These are phyloP conservation scores for Capsella rubella DNA, from an alignment of 441 rosid species.

Conservation along the genomic window DNA sequence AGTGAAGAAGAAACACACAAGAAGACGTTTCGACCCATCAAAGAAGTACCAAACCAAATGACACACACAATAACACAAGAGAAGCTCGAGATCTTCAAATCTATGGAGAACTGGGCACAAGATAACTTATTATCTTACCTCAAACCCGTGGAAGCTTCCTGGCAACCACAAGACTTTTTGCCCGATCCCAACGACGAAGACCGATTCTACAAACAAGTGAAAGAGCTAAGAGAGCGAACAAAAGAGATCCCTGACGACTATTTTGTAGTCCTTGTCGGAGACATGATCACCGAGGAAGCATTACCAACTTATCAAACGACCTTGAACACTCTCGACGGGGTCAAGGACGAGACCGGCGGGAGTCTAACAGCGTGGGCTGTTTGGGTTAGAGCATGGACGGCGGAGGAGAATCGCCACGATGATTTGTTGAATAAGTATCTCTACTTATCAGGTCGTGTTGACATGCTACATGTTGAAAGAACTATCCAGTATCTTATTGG, in stretches of 20 bases:
- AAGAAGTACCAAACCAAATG: slow-evolving; percentile 53
- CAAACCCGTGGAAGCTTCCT: slow-evolving; percentile 55
- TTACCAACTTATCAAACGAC: slow-evolving; percentile 60
- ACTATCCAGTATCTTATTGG: slow-evolving; percentile 59
- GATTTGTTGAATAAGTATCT: slow-evolving; percentile 58
- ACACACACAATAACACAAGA: slow-evolving; percentile 54
- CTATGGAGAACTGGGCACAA: slow-evolving; percentile 56
- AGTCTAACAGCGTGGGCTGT: slow-evolving; percentile 55
- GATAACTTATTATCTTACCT: slow-evolving; percentile 47
- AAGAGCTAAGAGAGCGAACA: slow-evolving; percentile 47
- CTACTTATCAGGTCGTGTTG: slow-evolving; percentile 55
- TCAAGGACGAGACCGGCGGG: slow-evolving; percentile 54
- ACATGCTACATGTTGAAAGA: slow-evolving; percentile 57
- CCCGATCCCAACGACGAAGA: slow-evolving; percentile 38
- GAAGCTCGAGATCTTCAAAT: slow-evolving; percentile 54
- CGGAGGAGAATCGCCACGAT: slow-evolving; percentile 61
- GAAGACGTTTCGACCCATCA: slow-evolving; percentile 45
- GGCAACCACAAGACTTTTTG: slow-evolving; percentile 56
- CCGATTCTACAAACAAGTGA: slow-evolving; percentile 49
- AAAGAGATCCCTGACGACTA: slow-evolving; percentile 56
- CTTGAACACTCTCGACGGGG: slow-evolving; percentile 57
- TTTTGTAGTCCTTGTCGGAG: slow-evolving; percentile 58
- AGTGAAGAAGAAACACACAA: slow-evolving; percentile 22
- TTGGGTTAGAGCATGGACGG: slow-evolving; percentile 61
- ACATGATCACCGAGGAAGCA: slow-evolving; percentile 62